Evolutionary conservation across 1,139 yeast genomes (phyloP).

Genomic region (Magnusiomyces suaveolens): DNA sequence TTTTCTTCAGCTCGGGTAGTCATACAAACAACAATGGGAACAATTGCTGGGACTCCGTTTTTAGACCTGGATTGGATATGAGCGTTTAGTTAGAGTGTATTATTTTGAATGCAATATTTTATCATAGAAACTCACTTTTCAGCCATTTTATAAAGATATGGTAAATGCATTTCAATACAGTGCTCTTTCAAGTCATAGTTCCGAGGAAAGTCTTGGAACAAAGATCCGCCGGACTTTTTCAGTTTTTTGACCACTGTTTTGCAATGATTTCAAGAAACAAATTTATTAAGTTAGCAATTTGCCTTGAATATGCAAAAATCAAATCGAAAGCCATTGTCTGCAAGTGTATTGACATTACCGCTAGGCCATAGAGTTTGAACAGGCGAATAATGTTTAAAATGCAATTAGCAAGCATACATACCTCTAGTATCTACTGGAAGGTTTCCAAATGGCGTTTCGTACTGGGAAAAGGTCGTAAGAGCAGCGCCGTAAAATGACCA

Average conservation of each 20-base stretch:
- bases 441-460: conserved; percentile 77
- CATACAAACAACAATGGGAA: conserved; percentile 77
- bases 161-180: conserved; percentile 91
- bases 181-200: conserved; percentile 78
- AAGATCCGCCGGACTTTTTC: background rate
- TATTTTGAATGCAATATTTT: background rate
- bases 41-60: conserved; percentile 38
- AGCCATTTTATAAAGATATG: conserved; percentile 50
- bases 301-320: no score
- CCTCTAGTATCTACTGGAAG: conserved; percentile 51
- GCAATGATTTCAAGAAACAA: background rate
- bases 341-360: no score
- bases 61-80: conserved; percentile 19
- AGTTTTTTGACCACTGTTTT: background rate
- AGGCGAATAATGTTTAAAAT: background rate
- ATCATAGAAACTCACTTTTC: conserved; percentile 10
- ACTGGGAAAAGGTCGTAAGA: conserved; percentile 44
- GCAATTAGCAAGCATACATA: conserved; percentile 11
- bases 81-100: background rate
- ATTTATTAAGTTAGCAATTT: background rate
- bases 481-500: conserved; percentile 61
- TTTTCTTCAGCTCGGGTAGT: conserved; percentile 40
- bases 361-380: no score
- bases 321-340: no score
- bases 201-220: conserved; percentile 38